These are phyloP conservation scores for Lophiostoma macrostomum DNA, from an alignment of 495 filamentous ascomycete species.

Conservation along the genomic window DNA sequence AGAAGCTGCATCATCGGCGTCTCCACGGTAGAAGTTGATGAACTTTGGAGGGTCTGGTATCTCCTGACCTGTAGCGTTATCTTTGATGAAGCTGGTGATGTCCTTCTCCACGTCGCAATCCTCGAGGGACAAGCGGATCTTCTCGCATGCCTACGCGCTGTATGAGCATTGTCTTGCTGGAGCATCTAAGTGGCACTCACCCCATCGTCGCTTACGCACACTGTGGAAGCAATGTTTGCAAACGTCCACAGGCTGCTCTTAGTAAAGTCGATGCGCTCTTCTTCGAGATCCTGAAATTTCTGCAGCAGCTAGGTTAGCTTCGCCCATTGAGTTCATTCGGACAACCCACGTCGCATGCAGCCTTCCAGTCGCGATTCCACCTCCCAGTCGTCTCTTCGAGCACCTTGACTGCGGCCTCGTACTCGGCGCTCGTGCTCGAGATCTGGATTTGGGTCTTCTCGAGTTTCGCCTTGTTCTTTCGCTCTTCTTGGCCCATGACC, in stretches of 20 bases:
- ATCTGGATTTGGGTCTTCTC: constrained; percentile 98
- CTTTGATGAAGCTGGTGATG: constrained; percentile 83
- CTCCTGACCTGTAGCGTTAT: constrained; percentile 88
- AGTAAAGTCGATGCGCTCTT: constrained; percentile 92
- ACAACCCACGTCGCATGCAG: constrained; percentile 73
- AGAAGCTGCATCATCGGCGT: constrained; percentile 73
- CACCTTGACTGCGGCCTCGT: constrained; percentile 84
- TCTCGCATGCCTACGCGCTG: constrained; percentile 81
- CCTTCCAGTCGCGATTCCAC: constrained; percentile 98
- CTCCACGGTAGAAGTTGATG: constrained; percentile 96
- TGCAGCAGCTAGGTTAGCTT: constrained; percentile 41
- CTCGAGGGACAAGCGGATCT: constrained; percentile 90
- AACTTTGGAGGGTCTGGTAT: constrained; percentile 97
- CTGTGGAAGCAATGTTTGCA: constrained; percentile 93
- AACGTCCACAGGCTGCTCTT: constrained; percentile 98
- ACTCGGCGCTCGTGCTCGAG: constrained; percentile 84
- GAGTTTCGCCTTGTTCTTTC: constrained; percentile 97
- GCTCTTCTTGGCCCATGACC: constrained; percentile 99
- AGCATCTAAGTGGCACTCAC: constrained; percentile 47
- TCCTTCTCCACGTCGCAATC: constrained; percentile 96
- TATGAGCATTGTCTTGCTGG: background rate
- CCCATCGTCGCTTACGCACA: constrained; percentile 98
- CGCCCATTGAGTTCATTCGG: background rate
- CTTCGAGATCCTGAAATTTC: constrained; percentile 99
- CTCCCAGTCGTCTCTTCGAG: constrained; percentile 94